Base-by-base conservation (phyloP, 1,139 yeast genomes). In the Hyphopichia pseudoburtonii region DNA sequence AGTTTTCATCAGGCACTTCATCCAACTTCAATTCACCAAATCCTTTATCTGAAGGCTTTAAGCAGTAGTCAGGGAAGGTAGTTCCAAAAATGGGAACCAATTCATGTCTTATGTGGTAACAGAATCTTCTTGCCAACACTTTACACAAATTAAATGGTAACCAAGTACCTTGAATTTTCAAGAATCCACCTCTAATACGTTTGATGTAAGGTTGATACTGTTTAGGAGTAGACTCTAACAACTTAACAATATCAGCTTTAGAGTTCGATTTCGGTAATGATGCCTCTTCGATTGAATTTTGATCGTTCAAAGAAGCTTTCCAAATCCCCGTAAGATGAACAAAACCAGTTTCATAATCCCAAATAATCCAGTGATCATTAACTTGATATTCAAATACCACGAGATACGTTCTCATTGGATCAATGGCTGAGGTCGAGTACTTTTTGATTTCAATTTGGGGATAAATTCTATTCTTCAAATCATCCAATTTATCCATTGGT, bases 91-190 rank as follows among this genome's bases (percentile, higher is more conserved):
- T 53, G 1, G 97, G 96, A 30, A 88, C 75, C 47, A 89, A 66
- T 29, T 86, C 79, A 58, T 70, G 84, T 42, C 97, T 69, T 33
- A 90, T 85, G 44, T 82, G 78, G 59, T 76, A 88, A 60, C 95
- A 86, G 50, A 89, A 86, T 39, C 86, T 74, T 30, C 78, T 62
- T 4, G 96, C 95, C 37, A 90, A 66, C 22, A 76, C 64, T 46
- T 72, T 73, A 32, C 95, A 90, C 35, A 86, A 69, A 12, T 74
- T 74, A 55, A 66, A 84, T 2, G 96, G 95, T 30, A 89, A 64
- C 97, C 97, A 90, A 4, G 96, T 88, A 2, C 97, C 97, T 64
- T 90, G 97, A 50, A 90, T 87, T 66, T 88, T 89, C 48, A 90
- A 73, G 52, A 82, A 87, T 3, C 97, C 97, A 32, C 97, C 97